Evolutionary conservation across 768 basidiomycete species (phyloP).

Genomic region (Cantharellus cinnabarinus): DNA sequence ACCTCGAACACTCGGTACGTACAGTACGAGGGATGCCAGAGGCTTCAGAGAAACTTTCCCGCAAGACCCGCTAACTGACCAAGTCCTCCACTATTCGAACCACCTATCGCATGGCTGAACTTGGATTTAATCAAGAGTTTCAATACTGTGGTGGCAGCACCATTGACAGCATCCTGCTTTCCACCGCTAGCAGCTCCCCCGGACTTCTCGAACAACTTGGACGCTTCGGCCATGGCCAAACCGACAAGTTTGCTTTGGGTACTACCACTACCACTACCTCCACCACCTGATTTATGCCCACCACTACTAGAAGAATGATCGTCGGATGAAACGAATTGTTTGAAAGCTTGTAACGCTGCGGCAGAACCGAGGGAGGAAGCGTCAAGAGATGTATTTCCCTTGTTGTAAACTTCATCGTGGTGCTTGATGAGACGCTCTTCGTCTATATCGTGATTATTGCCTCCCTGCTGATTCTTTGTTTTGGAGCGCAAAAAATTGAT

Average conservation of each 20-base stretch:
- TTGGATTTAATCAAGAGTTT: conserved; percentile 54
- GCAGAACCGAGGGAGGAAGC: conserved; percentile 3
- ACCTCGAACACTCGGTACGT: too few species aligned
- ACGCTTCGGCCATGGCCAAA: conserved; percentile 63
- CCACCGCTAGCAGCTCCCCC: conserved; percentile 40
- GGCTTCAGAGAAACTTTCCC: neutral
- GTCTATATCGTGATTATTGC: conserved; percentile 1
- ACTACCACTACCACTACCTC: neutral
- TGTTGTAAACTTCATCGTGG: neutral
- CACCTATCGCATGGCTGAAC: conserved; percentile 17
- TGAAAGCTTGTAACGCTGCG: conserved; percentile 4
- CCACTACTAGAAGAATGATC: neutral
- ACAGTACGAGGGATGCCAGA: neutral
- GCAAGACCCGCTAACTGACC: conserved; percentile 10
- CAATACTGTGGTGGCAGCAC: conserved; percentile 71
- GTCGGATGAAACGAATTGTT: neutral
- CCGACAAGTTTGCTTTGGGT: conserved; percentile 38
- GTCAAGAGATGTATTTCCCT: neutral
- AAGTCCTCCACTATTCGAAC: conserved; percentile 37
- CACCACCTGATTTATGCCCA: neutral
- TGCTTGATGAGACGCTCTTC: conserved; percentile 3
- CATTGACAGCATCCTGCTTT: conserved; percentile 61
- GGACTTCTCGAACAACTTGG: conserved; percentile 51
- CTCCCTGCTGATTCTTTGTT: neutral
- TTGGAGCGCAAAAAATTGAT: neutral